phyloP scores from a whole-genome alignment of 176 grass and related monocot genomes.

The Oryza punctata region DNA sequence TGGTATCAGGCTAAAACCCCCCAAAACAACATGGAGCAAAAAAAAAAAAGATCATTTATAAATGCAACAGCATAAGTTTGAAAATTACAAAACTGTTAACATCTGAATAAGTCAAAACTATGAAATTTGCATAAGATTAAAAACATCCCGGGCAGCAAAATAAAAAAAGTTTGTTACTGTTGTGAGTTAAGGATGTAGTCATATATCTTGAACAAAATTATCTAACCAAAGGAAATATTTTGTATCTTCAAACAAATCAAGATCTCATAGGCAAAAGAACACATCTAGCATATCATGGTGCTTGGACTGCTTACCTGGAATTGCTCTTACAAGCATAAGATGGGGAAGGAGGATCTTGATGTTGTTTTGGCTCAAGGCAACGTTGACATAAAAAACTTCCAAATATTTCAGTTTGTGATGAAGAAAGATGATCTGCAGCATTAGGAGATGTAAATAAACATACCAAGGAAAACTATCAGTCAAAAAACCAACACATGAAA shows the following conservation, averaged over 20 bases:
- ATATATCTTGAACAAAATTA: slow-evolving; percentile 21
- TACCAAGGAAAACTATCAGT: slow-evolving; percentile 16
- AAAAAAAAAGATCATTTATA: slow-evolving; percentile 24
- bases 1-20: slow-evolving; percentile 20
- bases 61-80: slow-evolving; percentile 17
- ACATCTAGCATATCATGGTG: slow-evolving; percentile 19
- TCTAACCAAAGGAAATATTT: background rate
- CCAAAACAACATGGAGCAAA: slow-evolving; percentile 19
- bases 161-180: background rate
- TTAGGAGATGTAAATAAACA: slow-evolving; percentile 36
- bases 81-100: slow-evolving; percentile 15
- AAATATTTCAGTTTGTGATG: slow-evolving; percentile 44
- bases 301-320: slow-evolving; percentile 45
- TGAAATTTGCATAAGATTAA: background rate
- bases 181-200: background rate
- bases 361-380: slow-evolving; percentile 53
- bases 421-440: slow-evolving; percentile 42
- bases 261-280: slow-evolving; percentile 5
- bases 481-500: slow-evolving; percentile 25
- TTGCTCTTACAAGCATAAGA: slow-evolving; percentile 38
- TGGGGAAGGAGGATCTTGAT: slow-evolving; percentile 40
- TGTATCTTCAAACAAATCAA: background rate
- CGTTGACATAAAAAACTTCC: slow-evolving; percentile 46
- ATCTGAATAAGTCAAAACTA: background rate
- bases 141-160: background rate